A percentile compares a stretch with the other conserved stretches of the same genome.
phyloP scores from a whole-genome alignment of 2,329 filamentous ascomycete species.

The Colletotrichum sp. region DNA sequence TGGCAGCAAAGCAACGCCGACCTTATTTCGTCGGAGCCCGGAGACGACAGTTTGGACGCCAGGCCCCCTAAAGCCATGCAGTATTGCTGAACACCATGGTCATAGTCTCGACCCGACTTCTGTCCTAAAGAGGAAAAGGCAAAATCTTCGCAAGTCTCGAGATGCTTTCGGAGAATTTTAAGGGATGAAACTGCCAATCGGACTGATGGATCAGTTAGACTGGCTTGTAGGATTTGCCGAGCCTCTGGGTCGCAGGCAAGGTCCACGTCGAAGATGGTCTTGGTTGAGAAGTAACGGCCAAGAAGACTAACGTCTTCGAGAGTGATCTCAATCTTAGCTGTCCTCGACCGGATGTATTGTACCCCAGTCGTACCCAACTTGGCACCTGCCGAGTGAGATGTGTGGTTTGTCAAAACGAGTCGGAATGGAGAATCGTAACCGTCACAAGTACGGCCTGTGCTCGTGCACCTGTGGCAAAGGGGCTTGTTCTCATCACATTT shows the following conservation, averaged over 20 bases:
- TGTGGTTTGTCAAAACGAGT: constrained; percentile 24
- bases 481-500: constrained; percentile 44
- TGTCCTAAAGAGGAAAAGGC: constrained; percentile 26
- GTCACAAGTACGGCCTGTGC: constrained; percentile 46
- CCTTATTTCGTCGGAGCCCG: constrained; percentile 32
- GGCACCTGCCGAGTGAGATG: not conserved
- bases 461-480: constrained; percentile 37
- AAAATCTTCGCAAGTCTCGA: constrained; percentile 36
- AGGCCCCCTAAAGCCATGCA: constrained; percentile 44
- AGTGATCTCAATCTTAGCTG: constrained; percentile 16
- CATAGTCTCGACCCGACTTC: constrained; percentile 17
- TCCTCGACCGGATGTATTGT: constrained; percentile 23
- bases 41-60: constrained; percentile 40
- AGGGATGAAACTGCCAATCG: constrained; percentile 45
- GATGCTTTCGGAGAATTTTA: constrained; percentile 40
- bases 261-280: constrained; percentile 43
- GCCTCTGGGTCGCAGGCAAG: constrained; percentile 43
- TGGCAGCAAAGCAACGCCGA: constrained; percentile 51
- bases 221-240: constrained; percentile 42
- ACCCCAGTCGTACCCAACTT: constrained; percentile 22
- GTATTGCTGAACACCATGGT: constrained; percentile 48
- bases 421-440: constrained; percentile 46
- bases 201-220: constrained; percentile 37
- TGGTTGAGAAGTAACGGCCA: constrained; percentile 45
- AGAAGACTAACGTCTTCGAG: constrained; percentile 37